Conservation (phyloP, 1,139 yeast genomes). For the Blastobotrys elegans region DNA sequence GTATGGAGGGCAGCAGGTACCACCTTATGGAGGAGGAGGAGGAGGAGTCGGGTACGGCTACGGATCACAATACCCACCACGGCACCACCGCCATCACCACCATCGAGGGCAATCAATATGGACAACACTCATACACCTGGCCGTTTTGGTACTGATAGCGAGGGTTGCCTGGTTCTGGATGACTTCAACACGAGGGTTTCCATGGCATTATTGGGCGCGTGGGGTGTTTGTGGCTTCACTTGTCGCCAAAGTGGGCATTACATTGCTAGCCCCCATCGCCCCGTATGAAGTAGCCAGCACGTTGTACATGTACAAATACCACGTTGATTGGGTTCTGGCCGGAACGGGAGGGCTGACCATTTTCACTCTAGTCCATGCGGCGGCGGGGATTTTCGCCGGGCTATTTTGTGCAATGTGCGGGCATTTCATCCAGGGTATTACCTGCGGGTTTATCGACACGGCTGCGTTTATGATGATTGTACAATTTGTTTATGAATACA, state of each 20-base stretch:
- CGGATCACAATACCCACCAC: neutral
- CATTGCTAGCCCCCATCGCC: conserved; percentile 1
- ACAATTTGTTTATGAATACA: conserved; percentile 3
- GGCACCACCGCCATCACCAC: neutral
- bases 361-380: conserved; percentile 7
- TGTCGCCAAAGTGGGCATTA: neutral
- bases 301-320: conserved; percentile 6
- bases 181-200: conserved; percentile 1
- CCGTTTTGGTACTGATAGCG: neutral
- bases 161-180: conserved; percentile 2
- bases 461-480: neutral
- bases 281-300: neutral
- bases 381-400: neutral
- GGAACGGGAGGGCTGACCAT: conserved; percentile 1
- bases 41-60: neutral
- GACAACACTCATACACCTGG: conserved; percentile 3
- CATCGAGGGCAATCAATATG: neutral
- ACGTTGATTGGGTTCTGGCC: conserved; percentile 3
- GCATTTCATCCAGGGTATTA: conserved; percentile 1
- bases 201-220: conserved; percentile 8
- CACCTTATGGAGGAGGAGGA: neutral
- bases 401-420: conserved; percentile 11
- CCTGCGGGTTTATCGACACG: conserved; percentile 7
- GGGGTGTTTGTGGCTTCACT: conserved; percentile 1
- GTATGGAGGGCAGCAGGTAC: neutral